Percentiles rank a stretch among this genome's conserved stretches.
Conservation (phyloP, 1,284 basidiomycete genomes). For the Apiotrichum sp. region DNA sequence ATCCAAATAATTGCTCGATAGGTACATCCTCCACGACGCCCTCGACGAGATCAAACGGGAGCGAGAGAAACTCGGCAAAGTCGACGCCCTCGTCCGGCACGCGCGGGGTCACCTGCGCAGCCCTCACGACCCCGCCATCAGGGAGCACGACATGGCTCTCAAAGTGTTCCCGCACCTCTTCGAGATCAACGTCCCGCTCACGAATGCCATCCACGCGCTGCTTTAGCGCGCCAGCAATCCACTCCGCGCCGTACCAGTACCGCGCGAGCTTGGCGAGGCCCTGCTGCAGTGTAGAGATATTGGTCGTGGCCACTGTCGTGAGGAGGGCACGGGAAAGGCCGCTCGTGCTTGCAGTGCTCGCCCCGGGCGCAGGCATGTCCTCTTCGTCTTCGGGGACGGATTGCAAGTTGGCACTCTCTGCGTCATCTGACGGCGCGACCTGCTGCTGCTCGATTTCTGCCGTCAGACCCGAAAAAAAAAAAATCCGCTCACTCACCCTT, state of each 20-base stretch:
- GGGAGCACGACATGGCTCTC: constrained; percentile 22
- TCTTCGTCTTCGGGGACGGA: not conserved
- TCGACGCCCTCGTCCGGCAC: not conserved
- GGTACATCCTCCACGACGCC: constrained; percentile 21
- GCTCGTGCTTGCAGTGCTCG: not conserved
- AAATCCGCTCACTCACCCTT: constrained; percentile 16
- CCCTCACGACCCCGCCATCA: constrained; percentile 22
- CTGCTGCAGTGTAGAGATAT: constrained; percentile 21
- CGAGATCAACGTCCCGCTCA: constrained; percentile 23
- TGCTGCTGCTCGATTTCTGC: constrained; percentile 13
- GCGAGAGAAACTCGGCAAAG: constrained; percentile 12
- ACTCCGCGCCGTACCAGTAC: constrained; percentile 26
- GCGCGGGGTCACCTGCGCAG: not conserved
- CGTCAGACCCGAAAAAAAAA: not conserved
- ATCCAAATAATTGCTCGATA: constrained; percentile 8
- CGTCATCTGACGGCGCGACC: not conserved
- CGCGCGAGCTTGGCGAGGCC: constrained; percentile 20
- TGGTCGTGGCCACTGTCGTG: constrained; percentile 16
- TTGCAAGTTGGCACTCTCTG: not conserved
- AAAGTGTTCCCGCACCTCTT: constrained; percentile 22
- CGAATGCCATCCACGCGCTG: constrained; percentile 22
- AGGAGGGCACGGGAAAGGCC: constrained; percentile 20
- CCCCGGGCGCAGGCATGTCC: too few relatives aligned
- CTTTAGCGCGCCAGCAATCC: constrained; percentile 22
- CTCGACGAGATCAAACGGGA: constrained; percentile 20